Percentiles rank a stretch among this genome's conserved stretches.
These are phyloP conservation scores for Telfairia occidentalis DNA, from an alignment of 331 rosid genomes.

Conservation along the genomic window DNA sequence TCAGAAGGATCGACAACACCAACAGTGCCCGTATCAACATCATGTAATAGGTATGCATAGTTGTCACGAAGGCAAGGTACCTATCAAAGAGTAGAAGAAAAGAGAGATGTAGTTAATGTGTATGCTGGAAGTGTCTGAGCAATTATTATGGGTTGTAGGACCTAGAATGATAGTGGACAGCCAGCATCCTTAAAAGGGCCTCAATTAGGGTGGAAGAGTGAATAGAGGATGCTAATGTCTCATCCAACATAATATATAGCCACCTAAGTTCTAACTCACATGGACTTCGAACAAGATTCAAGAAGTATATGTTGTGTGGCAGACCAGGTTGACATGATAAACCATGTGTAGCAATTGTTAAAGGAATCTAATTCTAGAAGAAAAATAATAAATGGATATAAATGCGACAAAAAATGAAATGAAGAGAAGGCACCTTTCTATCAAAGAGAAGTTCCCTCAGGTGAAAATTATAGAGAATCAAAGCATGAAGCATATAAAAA, in stretches of 20 bases:
- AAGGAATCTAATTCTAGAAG: background rate
- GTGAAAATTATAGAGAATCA: background rate
- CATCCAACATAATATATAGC: background rate
- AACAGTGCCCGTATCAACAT: conserved; percentile 86
- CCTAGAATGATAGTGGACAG: background rate
- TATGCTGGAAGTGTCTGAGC: background rate
- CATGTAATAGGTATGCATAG: conserved; percentile 80
- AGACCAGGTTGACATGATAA: background rate
- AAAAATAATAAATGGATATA: background rate
- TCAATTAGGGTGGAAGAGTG: background rate
- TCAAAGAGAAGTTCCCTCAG: background rate
- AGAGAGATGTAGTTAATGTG: conserved; percentile 2
- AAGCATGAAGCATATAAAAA: background rate
- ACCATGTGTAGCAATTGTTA: background rate
- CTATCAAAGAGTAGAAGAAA: conserved; percentile 25
- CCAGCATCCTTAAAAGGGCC: background rate
- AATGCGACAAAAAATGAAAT: background rate
- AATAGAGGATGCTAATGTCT: background rate
- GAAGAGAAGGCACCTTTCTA: background rate
- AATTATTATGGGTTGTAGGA: background rate
- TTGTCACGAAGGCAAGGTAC: conserved; percentile 88
- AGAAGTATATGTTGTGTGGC: background rate
- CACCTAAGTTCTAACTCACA: background rate
- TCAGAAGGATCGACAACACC: conserved; percentile 98
- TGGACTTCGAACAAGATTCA: background rate